Evolutionary conservation across 2,329 filamentous ascomycete species (phyloP).

Genomic region (Aspergillus novoparasiticus): DNA sequence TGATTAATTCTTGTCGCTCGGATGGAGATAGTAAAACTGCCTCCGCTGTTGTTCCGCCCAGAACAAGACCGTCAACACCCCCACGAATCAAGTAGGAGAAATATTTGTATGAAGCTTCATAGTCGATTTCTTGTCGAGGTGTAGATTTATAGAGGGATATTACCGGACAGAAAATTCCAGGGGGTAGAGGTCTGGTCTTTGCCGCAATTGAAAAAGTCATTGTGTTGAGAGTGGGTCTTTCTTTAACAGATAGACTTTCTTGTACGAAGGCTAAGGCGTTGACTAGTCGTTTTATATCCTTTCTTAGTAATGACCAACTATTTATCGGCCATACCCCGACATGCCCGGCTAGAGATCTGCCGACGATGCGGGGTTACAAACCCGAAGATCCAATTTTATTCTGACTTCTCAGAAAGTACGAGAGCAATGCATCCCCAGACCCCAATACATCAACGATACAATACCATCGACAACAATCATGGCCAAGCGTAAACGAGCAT

Average conservation of each 20-base stretch:
- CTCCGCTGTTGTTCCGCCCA: conserved; percentile 53
- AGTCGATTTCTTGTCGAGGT: conserved; percentile 44
- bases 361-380: background rate
- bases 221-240: background rate
- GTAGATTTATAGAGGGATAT: conserved; percentile 44
- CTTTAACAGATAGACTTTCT: background rate
- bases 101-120: conserved; percentile 49
- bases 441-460: background rate
- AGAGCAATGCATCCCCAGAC: background rate
- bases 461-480: background rate
- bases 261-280: background rate
- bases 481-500: background rate
- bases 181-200: conserved; percentile 44
- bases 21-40: conserved; percentile 45
- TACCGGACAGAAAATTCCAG: conserved; percentile 52
- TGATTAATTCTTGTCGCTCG: conserved; percentile 47
- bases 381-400: no score
- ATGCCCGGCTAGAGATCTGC: background rate
- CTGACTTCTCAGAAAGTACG: background rate
- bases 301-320: background rate
- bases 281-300: background rate
- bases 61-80: conserved; percentile 49
- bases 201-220: background rate
- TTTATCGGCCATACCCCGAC: background rate
- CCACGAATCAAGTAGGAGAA: conserved; percentile 46